These are phyloP conservation scores for Clavispora vitiphila DNA, from an alignment of 805 yeast genomes.

Conservation along the genomic window DNA sequence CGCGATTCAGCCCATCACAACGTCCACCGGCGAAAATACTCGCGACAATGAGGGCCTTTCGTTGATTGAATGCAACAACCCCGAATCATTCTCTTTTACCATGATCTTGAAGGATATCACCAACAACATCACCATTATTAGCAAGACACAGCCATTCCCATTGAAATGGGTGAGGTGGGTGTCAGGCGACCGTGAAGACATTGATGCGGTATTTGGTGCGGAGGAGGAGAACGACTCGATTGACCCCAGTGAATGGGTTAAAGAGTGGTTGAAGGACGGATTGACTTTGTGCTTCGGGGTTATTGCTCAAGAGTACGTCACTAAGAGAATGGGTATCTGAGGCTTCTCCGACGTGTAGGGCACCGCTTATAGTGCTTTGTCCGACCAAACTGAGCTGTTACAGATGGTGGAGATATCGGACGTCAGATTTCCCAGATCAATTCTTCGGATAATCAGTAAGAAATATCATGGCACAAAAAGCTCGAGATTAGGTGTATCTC, in stretches of 20 bases:
- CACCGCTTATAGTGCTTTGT: too few species aligned
- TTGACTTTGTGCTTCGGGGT: conserved; percentile 77
- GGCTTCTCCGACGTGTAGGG: too few species aligned
- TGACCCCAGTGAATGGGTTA: conserved; percentile 42
- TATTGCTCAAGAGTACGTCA: conserved; percentile 84
- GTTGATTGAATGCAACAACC: conserved; percentile 41
- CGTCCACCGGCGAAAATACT: conserved; percentile 8
- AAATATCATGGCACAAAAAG: too few species aligned
- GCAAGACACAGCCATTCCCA: conserved; percentile 89
- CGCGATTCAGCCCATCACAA: conserved; percentile 59
- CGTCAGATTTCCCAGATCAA: too few species aligned
- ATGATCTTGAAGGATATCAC: conserved; percentile 72
- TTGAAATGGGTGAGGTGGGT: conserved; percentile 91
- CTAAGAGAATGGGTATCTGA: conserved; percentile 77
- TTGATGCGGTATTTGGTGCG: conserved; percentile 15
- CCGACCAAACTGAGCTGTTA: too few species aligned
- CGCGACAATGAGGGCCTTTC: conserved; percentile 13
- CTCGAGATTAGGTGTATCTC: neutral
- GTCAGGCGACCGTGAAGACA: conserved; percentile 38
- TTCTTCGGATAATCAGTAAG: too few species aligned
- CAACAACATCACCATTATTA: conserved; percentile 66
- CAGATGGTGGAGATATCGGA: too few species aligned
- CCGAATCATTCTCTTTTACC: conserved; percentile 67
- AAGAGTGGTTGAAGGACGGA: conserved; percentile 49
- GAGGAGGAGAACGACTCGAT: conserved; percentile 20